These are phyloP conservation scores for Fragilaria radians DNA, from an alignment of 108 stramenopile species.

Conservation along the genomic window DNA sequence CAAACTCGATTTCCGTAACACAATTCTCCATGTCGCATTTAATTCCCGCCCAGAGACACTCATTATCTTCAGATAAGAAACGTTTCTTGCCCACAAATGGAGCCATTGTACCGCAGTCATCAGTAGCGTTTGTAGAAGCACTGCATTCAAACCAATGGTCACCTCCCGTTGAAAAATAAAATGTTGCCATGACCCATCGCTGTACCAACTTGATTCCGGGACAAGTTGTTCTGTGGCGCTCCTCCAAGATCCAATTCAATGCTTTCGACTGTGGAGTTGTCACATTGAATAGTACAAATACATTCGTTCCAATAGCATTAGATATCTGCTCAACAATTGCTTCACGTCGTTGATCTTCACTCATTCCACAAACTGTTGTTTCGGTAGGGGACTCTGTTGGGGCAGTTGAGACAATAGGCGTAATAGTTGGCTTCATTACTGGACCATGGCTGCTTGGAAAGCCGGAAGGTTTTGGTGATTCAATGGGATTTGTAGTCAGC, in stretches of 20 bases:
- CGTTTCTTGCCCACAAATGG: conserved; percentile 20
- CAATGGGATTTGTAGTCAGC: neutral
- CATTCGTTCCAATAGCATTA: conserved; percentile 15
- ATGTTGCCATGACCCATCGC: conserved; percentile 64
- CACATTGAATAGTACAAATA: conserved; percentile 13
- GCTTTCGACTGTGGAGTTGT: conserved; percentile 33
- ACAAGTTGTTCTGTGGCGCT: conserved; percentile 20
- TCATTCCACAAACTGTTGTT: conserved; percentile 10
- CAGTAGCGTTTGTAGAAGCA: conserved; percentile 9
- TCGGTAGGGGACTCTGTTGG: conserved; percentile 2
- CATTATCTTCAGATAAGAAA: conserved; percentile 28
- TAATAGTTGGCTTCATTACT: neutral
- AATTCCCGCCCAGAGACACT: conserved; percentile 58
- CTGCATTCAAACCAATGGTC: conserved; percentile 48
- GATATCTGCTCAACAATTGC: conserved; percentile 15
- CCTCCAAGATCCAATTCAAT: conserved; percentile 31
- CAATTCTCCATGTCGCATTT: conserved; percentile 23
- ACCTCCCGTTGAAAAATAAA: conserved; percentile 66
- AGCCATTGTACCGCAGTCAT: conserved; percentile 20
- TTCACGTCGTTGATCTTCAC: conserved; percentile 17
- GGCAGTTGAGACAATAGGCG: neutral
- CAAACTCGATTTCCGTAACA: conserved; percentile 43
- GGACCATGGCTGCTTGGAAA: no score
- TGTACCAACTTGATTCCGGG: conserved; percentile 31
- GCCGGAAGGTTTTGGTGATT: no score